Conservation (phyloP, 371 early-diverging fungal species). For the Lichtheimia ramosa region DNA sequence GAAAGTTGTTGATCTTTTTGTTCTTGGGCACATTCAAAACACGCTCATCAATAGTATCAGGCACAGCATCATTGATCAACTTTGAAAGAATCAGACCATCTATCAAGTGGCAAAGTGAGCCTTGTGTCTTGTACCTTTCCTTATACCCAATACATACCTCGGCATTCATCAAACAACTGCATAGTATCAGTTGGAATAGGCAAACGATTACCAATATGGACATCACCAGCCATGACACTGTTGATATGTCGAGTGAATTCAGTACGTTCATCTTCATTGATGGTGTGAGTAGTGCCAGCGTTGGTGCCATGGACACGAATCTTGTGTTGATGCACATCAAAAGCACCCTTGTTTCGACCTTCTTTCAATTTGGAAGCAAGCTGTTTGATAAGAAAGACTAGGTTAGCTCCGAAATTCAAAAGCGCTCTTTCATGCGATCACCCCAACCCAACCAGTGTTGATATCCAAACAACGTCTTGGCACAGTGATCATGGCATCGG, state of each 20-base stretch:
- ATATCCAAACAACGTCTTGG: no score
- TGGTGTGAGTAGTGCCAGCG: conserved; percentile 89
- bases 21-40: conserved; percentile 80
- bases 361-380: conserved; percentile 67
- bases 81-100: conserved; percentile 96
- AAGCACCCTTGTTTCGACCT: conserved; percentile 57
- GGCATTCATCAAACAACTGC: conserved; percentile 93
- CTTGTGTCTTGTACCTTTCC: neutral
- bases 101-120: conserved; percentile 14
- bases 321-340: conserved; percentile 71
- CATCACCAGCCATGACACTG: conserved; percentile 77
- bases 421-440: no score
- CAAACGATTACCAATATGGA: conserved; percentile 77
- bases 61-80: conserved; percentile 94
- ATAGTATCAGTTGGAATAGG: conserved; percentile 92
- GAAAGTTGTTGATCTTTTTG: conserved; percentile 79
- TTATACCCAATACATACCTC: conserved; percentile 42
- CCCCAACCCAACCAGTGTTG: no score
- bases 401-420: neutral
- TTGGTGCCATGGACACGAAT: conserved; percentile 86
- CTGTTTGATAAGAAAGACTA: conserved; percentile 26
- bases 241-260: conserved; percentile 95
- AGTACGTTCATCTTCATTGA: conserved; percentile 96
- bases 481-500: neutral
- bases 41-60: conserved; percentile 98